Percentiles rank a stretch among this genome's conserved stretches.
phyloP scores from a whole-genome alignment of 805 yeast species.

The Wickerhamomyces bovis region DNA sequence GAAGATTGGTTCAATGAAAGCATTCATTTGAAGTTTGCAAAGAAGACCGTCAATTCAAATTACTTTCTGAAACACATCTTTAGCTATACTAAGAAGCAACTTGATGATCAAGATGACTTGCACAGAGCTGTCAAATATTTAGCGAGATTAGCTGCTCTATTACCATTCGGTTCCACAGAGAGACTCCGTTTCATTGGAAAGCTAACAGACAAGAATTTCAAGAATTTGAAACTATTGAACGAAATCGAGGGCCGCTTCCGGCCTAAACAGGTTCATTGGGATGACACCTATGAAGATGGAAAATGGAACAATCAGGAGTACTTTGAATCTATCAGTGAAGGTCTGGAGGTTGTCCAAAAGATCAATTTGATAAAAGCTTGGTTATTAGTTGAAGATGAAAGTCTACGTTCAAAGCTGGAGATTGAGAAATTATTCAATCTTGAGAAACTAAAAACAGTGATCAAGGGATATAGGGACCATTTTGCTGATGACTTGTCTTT shows the following conservation, averaged over 20 bases:
- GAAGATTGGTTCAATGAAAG: conserved; percentile 4
- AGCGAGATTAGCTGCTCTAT: conserved; percentile 9
- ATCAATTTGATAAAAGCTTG: conserved; percentile 14
- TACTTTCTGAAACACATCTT: conserved; percentile 13
- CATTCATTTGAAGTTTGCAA: conserved; percentile 7
- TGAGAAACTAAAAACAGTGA: neutral
- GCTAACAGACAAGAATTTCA: conserved; percentile 9
- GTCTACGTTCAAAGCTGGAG: conserved; percentile 7
- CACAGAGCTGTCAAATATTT: conserved; percentile 7
- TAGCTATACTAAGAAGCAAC: conserved; percentile 4
- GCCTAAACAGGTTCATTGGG: neutral
- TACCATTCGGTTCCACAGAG: conserved; percentile 19
- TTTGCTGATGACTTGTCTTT: neutral
- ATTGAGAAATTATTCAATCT: conserved; percentile 1
- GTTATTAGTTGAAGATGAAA: conserved; percentile 17
- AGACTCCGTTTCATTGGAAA: conserved; percentile 20
- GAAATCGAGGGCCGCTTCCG: conserved; percentile 2
- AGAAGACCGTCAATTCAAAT: conserved; percentile 6
- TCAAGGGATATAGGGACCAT: conserved; percentile 6
- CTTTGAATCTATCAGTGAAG: conserved; percentile 15
- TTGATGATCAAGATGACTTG: conserved; percentile 4
- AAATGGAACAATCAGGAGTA: conserved; percentile 6
- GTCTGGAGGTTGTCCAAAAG: conserved; percentile 14
- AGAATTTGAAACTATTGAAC: conserved; percentile 9
- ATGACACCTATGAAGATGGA: conserved; percentile 8